Conservation (phyloP, 2,329 filamentous ascomycete genomes). For the Colletotrichum spinosum region DNA sequence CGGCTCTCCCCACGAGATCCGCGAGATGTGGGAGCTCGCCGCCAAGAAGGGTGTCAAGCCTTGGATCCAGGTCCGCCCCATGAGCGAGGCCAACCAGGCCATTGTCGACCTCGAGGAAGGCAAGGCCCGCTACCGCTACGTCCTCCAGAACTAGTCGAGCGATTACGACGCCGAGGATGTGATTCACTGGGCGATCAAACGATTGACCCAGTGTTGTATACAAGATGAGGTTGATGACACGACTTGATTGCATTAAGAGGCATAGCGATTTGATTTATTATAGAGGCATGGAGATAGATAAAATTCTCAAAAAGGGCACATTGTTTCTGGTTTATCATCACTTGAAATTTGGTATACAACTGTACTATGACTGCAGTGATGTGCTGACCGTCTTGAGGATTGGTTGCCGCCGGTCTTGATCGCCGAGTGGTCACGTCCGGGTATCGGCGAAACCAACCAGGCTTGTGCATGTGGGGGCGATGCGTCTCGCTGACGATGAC, state of each 20-base stretch:
- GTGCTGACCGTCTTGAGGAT: not conserved
- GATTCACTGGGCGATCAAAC: not conserved
- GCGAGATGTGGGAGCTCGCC: constrained; percentile 69
- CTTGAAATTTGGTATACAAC: not conserved
- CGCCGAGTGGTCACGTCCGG: constrained; percentile 12
- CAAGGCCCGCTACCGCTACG: constrained; percentile 61
- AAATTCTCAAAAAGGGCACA: constrained; percentile 5
- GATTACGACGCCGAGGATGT: not conserved
- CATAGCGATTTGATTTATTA: constrained; percentile 33
- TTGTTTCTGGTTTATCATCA: constrained; percentile 1
- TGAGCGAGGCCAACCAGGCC: constrained; percentile 66
- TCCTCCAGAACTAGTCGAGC: constrained; percentile 54
- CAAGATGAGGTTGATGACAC: constrained; percentile 30
- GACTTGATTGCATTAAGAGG: constrained; percentile 27
- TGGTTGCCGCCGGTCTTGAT: not conserved
- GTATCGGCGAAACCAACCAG: not conserved
- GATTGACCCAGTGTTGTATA: constrained; percentile 10
- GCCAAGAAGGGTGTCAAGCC: constrained; percentile 67
- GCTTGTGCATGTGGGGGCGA: not conserved
- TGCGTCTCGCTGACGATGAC: not conserved
- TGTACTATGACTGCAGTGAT: not conserved
- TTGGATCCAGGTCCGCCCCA: constrained; percentile 65
- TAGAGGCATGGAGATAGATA: constrained; percentile 27
- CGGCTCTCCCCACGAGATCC: constrained; percentile 65
- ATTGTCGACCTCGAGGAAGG: constrained; percentile 67